These are phyloP conservation scores for Triticum timopheevii DNA, from an alignment of 176 grass and related monocot species.

Conservation along the genomic window DNA sequence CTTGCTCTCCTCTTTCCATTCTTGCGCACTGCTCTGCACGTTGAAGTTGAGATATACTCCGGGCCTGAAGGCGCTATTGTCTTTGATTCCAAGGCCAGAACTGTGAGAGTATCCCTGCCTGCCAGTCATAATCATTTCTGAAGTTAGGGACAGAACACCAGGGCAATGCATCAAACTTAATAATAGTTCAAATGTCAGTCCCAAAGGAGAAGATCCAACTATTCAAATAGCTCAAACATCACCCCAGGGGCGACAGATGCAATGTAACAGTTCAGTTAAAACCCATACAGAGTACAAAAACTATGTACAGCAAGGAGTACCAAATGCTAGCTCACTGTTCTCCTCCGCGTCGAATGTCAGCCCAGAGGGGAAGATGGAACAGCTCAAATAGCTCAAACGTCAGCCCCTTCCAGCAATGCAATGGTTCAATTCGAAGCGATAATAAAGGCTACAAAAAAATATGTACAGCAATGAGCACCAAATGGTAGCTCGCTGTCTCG, in stretches of 20 bases:
- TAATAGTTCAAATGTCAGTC: not conserved
- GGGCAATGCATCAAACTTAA: not conserved
- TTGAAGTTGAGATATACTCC: constrained; percentile 23
- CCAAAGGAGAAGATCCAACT: not conserved
- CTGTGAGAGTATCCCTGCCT: constrained; percentile 46
- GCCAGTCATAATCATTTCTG: constrained; percentile 26
- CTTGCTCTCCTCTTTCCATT: constrained; percentile 44
- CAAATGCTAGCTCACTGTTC: not conserved
- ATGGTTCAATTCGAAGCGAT: not conserved
- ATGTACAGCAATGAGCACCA: not conserved
- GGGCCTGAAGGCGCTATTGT: not conserved
- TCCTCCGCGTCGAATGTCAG: not conserved
- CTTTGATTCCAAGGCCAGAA: constrained; percentile 26
- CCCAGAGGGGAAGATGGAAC: not conserved
- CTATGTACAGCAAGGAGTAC: not conserved
- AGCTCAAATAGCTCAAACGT: not conserved
- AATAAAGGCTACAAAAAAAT: not conserved
- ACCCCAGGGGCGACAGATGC: not conserved
- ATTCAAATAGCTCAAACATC: not conserved
- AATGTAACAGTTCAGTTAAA: not conserved
- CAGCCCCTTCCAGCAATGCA: not conserved
- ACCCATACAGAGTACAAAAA: not conserved
- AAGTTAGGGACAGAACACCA: constrained; percentile 8
- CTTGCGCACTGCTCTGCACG: constrained; percentile 7
- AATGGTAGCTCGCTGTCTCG: not conserved